Percentiles rank a stretch among this genome's conserved stretches.
These are phyloP conservation scores for Colletotrichum limetticola DNA, from an alignment of 2,329 filamentous ascomycete genomes.

Conservation along the genomic window DNA sequence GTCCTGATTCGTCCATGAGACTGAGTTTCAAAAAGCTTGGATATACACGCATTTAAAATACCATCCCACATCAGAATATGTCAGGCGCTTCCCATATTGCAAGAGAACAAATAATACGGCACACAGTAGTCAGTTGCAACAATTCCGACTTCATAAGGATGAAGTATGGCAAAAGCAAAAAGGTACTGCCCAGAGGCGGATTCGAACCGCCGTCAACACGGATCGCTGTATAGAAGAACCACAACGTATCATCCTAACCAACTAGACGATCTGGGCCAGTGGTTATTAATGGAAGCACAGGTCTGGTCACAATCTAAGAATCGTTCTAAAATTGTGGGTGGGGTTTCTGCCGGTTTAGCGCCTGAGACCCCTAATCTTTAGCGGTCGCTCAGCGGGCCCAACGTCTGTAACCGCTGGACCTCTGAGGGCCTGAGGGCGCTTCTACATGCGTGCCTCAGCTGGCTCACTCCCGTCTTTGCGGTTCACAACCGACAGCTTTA, in stretches of 20 bases:
- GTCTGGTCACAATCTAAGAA: not conserved
- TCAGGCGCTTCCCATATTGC: not conserved
- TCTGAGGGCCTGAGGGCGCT: no score
- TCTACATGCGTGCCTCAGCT: no score
- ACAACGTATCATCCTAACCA: conserved; percentile 37
- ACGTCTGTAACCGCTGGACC: not conserved
- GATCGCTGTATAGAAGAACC: conserved; percentile 30
- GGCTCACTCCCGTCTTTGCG: no score
- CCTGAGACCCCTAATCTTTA: not conserved
- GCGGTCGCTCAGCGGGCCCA: no score
- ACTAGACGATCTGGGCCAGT: conserved; percentile 35
- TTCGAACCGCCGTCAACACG: conserved; percentile 37
- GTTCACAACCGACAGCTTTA: no score
- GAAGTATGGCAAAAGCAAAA: not conserved
- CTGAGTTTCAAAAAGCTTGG: not conserved
- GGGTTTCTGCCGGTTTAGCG: not conserved
- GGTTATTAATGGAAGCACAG: fast-evolving
- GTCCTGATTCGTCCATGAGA: conserved; percentile 44
- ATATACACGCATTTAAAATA: not conserved
- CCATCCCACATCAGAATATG: not conserved
- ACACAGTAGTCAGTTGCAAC: no score
- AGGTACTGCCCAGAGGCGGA: conserved; percentile 33
- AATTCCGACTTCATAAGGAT: no score
- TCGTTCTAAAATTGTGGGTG: fast-evolving
- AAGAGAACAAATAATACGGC: not conserved